Percentiles rank a stretch among this genome's conserved stretches.
phyloP scores from a whole-genome alignment of 495 filamentous ascomycete species.

The Neurospora sp. region DNA sequence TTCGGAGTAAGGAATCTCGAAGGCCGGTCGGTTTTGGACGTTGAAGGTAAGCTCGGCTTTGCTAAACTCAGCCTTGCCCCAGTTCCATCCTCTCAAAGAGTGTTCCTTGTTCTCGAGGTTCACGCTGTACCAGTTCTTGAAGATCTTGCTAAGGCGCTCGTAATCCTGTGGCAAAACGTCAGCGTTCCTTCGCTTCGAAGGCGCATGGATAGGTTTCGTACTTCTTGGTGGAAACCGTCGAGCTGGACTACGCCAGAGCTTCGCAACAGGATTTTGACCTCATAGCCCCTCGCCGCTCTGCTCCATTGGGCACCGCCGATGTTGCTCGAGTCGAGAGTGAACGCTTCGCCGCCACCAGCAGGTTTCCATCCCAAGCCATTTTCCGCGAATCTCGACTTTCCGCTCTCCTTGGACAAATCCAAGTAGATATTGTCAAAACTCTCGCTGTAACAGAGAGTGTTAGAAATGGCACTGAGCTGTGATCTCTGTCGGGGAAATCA shows the following conservation, averaged over 20 bases:
- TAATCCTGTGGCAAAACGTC: slow-evolving; percentile 52
- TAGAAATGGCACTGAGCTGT: not conserved
- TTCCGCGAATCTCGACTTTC: slow-evolving; percentile 89
- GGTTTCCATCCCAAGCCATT: slow-evolving; percentile 93
- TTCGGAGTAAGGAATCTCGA: slow-evolving; percentile 95
- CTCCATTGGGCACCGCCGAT: slow-evolving; percentile 89
- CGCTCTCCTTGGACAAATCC: slow-evolving; percentile 80
- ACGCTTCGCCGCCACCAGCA: slow-evolving; percentile 74
- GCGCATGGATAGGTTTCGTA: slow-evolving; percentile 22
- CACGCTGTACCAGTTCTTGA: slow-evolving; percentile 94
- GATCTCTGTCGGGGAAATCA: not conserved
- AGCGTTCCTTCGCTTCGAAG: not conserved
- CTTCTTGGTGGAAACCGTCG: slow-evolving; percentile 90
- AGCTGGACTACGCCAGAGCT: slow-evolving; percentile 81
- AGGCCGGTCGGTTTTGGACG: slow-evolving; percentile 92
- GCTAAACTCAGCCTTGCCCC: slow-evolving; percentile 96
- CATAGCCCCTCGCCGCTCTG: slow-evolving; percentile 81
- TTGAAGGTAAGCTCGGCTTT: slow-evolving; percentile 94
- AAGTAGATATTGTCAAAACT: slow-evolving; percentile 94
- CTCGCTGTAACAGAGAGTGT: slow-evolving; percentile 42
- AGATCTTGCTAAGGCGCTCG: slow-evolving; percentile 77
- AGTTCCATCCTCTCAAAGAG: slow-evolving; percentile 95
- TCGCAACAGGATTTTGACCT: slow-evolving; percentile 79
- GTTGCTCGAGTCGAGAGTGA: slow-evolving; percentile 76
- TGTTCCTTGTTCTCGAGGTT: slow-evolving; percentile 89